Percentiles rank a stretch among this genome's conserved stretches.
Evolutionary conservation across 2,329 filamentous ascomycete genomes (phyloP).

Genomic region (Elsinoe necatrix): DNA sequence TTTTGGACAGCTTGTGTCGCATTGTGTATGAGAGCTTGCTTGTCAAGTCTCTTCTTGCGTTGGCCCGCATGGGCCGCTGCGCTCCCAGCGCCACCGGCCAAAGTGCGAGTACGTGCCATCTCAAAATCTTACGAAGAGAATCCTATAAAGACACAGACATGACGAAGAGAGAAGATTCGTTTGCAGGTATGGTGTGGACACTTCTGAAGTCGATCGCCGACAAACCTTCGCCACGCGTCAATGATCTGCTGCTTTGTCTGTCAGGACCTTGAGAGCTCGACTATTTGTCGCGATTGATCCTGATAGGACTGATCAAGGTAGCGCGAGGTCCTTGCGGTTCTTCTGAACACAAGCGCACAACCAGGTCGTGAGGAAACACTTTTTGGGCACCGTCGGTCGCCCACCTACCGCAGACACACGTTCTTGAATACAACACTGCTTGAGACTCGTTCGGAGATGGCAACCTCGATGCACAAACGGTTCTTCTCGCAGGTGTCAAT

Average conservation of each 20-base stretch:
- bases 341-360: neutral
- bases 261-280: neutral
- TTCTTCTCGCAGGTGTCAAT: neutral
- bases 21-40: neutral
- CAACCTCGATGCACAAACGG: neutral
- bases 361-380: neutral
- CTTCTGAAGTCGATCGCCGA: neutral
- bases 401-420: constrained; percentile 1
- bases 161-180: neutral
- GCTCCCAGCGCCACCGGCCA: neutral
- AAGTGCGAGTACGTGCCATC: constrained; percentile 1
- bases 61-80: neutral
- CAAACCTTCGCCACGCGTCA: constrained; percentile 3
- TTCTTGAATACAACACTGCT: neutral
- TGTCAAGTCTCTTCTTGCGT: constrained; percentile 2
- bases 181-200: neutral
- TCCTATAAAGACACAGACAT: constrained; percentile 3
- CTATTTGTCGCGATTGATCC: neutral
- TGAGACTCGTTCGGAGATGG: neutral
- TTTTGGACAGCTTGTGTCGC: neutral
- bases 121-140: neutral
- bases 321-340: neutral
- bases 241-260: neutral
- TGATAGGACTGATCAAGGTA: neutral
- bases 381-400: constrained; percentile 5